Evolutionary conservation across 495 filamentous ascomycete species (phyloP).

Genomic region (Neurospora sp.): DNA sequence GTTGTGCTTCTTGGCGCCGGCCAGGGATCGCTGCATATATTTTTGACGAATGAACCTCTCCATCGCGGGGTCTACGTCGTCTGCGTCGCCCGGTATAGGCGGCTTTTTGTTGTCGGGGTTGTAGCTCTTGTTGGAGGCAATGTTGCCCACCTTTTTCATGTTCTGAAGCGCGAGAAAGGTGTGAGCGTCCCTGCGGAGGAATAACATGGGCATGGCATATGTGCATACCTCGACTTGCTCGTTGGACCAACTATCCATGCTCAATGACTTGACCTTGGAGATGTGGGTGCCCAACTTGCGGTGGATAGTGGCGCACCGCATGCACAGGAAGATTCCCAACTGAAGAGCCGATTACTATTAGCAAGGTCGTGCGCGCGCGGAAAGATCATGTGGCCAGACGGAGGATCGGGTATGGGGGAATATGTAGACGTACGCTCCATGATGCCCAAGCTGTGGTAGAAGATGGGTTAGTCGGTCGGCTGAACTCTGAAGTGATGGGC

Average conservation of each 20-base stretch:
- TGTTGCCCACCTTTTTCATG: slow-evolving; percentile 88
- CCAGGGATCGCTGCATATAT: slow-evolving; percentile 53
- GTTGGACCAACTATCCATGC: slow-evolving; percentile 91
- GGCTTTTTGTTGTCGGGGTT: slow-evolving; percentile 78
- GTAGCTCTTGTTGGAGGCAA: slow-evolving; percentile 70
- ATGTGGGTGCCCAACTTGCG: slow-evolving; percentile 96
- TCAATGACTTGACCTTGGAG: slow-evolving; percentile 95
- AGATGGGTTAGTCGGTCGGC: slow-evolving; percentile 11
- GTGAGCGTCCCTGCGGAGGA: neutral
- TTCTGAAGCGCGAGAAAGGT: slow-evolving; percentile 43
- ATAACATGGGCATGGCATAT: neutral
- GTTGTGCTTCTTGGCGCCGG: slow-evolving; percentile 28
- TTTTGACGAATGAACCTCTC: slow-evolving; percentile 91
- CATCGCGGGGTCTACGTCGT: slow-evolving; percentile 86
- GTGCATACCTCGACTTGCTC: slow-evolving; percentile 85
- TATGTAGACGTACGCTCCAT: slow-evolving; percentile 71
- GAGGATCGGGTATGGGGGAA: neutral
- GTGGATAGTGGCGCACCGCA: slow-evolving; percentile 93
- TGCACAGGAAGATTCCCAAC: slow-evolving; percentile 94
- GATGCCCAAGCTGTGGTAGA: slow-evolving; percentile 80
- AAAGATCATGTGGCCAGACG: neutral
- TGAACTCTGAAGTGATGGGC: neutral
- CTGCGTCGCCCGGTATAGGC: slow-evolving; percentile 73
- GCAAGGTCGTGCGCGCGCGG: neutral
- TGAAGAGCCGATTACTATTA: slow-evolving; percentile 23